These are phyloP conservation scores for Fistulina hepatica DNA, from an alignment of 1,284 basidiomycete species.

Conservation along the genomic window DNA sequence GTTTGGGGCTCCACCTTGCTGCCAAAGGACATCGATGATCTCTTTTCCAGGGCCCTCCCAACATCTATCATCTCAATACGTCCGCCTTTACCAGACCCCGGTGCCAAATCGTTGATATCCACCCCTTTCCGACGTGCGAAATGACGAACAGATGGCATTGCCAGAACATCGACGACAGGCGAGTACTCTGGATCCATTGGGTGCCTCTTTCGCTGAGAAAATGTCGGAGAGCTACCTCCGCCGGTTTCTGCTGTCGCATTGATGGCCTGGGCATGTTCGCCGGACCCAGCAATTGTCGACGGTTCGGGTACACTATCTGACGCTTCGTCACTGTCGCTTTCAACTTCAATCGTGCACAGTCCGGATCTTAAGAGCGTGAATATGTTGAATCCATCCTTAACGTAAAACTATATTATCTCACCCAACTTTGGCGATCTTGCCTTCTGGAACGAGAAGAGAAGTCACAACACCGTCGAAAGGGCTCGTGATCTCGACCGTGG, in stretches of 20 bases:
- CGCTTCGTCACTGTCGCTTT: conserved; percentile 35
- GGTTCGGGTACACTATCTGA: no score
- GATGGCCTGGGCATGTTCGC: neutral
- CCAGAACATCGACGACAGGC: conserved; percentile 33
- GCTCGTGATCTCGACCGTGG: conserved; percentile 87
- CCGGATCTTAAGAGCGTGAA: no score
- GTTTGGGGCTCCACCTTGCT: conserved; percentile 4
- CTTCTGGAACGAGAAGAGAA: conserved; percentile 67
- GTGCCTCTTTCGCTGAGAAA: conserved; percentile 30
- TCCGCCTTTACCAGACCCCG: conserved; percentile 68
- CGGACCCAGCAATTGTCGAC: conserved; percentile 4
- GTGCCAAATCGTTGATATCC: conserved; percentile 44
- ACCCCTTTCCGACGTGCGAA: conserved; percentile 61
- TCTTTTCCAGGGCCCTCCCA: conserved; percentile 39
- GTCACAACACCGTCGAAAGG: conserved; percentile 75
- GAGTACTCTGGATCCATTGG: conserved; percentile 55
- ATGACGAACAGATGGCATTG: conserved; percentile 71
- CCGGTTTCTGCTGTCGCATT: conserved; percentile 1
- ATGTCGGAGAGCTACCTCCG: conserved; percentile 6
- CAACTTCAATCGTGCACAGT: conserved; percentile 77
- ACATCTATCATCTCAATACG: conserved; percentile 71
- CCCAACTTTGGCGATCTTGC: conserved; percentile 83
- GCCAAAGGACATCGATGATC: conserved; percentile 10
- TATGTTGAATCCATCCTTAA: no score
- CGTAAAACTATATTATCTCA: no score